Percentiles rank a stretch among this genome's conserved stretches.
phyloP scores from a whole-genome alignment of 2,329 filamentous ascomycete genomes.

The Pseudogymnoascus pannorum region DNA sequence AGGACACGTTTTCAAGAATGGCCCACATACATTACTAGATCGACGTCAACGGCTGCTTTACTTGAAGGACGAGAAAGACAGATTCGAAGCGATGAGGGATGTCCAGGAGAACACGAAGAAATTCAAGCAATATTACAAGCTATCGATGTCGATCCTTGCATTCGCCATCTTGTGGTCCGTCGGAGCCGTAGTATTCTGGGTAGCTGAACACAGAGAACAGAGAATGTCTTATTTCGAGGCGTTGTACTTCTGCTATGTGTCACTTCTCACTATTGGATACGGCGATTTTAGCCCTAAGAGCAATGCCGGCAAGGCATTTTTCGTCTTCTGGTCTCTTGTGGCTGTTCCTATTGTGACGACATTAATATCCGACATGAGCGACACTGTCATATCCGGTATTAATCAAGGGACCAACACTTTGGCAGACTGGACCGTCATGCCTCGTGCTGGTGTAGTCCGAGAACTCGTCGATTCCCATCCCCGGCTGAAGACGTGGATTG shows the following conservation, averaged over 20 bases:
- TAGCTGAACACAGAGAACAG: conserved; percentile 46
- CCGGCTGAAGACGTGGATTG: conserved; percentile 33
- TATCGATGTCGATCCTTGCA: conserved; percentile 48
- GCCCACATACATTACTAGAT: background rate
- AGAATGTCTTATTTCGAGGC: conserved; percentile 54
- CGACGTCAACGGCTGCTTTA: conserved; percentile 40
- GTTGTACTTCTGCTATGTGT: conserved; percentile 63
- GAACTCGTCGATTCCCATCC: conserved; percentile 42
- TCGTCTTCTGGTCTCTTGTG: conserved; percentile 62
- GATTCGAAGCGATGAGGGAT: conserved; percentile 58
- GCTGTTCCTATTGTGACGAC: conserved; percentile 66
- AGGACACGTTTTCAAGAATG: background rate
- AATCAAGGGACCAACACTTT: conserved; percentile 53
- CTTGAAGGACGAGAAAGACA: conserved; percentile 50
- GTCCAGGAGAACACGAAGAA: conserved; percentile 52
- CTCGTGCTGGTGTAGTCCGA: conserved; percentile 49
- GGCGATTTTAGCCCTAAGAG: conserved; percentile 57
- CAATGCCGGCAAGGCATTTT: conserved; percentile 61
- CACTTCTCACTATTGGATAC: conserved; percentile 62
- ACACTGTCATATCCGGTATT: conserved; percentile 56
- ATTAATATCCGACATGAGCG: conserved; percentile 54
- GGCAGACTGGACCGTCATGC: conserved; percentile 60
- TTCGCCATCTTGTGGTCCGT: conserved; percentile 59
- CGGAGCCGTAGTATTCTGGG: conserved; percentile 59
- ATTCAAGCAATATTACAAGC: conserved; percentile 52